Evolutionary conservation across 2,329 filamentous ascomycete species (phyloP), one percentile per base, ranked within the genome.

Genomic region (Colletotrichum australisinense): DNA sequence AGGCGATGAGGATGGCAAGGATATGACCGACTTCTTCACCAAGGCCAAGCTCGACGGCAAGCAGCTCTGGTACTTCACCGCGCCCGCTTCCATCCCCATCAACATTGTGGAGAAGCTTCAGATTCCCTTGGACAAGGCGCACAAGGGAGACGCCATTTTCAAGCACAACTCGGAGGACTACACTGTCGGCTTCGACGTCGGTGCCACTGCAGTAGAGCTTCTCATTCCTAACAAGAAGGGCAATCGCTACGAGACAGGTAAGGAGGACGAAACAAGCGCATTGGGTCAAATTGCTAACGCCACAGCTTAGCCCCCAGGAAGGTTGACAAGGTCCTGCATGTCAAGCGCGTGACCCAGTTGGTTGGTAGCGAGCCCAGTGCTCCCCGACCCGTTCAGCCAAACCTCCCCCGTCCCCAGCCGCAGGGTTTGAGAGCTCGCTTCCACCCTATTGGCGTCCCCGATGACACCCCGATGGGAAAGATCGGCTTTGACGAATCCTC

Each of bases 61-160:
- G 84, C 91, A 95, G 80, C 86, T 95, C 72, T 95, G 93, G 93
- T 94, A 95, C 80, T 94, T 95, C 77, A 94, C 92, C 11, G 91
- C 92, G 4, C 93, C 93, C 2, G 88, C 91, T 6, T 90, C 90
- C 12, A 84, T 95, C 3, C 90, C 93, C n/a, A 87, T 95, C 69
- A 90, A 89, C 12, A 86, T 92, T 1, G 83, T 95, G 59, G 89
- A 91, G 78, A 87, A 92, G 75, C 84, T 94, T 74, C 88, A 91
- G 49, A 88, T 94, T 55, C 87, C 87, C 11, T 79, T 90, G 77
- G 88, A 90, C 69, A 86, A 88, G 65, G 86, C 88, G 2, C 83
- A 87, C 72, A 83, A 86, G 2, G 88, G 87, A 16, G 85, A 88
- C 46, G 77, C 88, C 5, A 82, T 93, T 16, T 83, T 94, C n/a